Conservation (phyloP, 129 eudicot species). For the Flaveria bidentis region DNA sequence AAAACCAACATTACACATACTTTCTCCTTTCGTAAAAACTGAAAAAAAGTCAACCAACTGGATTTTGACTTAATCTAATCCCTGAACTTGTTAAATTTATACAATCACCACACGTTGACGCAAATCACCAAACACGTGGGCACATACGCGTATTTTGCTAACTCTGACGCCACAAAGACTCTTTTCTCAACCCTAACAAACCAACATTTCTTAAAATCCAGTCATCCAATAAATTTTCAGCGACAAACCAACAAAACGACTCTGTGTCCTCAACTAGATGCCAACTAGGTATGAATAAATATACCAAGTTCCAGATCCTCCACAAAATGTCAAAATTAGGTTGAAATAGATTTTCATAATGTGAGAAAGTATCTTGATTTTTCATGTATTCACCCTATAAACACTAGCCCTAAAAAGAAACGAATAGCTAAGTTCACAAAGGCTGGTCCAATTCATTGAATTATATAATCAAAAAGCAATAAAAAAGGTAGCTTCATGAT, state of each 20-base stretch:
- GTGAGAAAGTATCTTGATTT: not conserved
- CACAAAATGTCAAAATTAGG: not conserved
- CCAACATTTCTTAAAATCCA: not conserved
- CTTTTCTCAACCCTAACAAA: not conserved
- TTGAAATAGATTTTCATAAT: not conserved
- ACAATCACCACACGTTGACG: not conserved
- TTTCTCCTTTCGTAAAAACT: not conserved
- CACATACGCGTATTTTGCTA: not conserved
- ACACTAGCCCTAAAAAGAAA: slow-evolving; percentile 16
- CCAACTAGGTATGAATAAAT: not conserved
- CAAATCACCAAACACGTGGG: not conserved
- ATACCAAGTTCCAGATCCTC: not conserved
- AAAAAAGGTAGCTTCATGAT: slow-evolving; percentile 26
- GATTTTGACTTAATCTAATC: not conserved
- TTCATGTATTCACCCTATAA: not conserved
- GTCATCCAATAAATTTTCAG: not conserved
- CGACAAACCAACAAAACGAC: not conserved
- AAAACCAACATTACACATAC: not conserved
- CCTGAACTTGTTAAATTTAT: not conserved
- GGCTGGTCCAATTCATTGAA: slow-evolving; percentile 5
- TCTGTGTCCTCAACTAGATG: not conserved
- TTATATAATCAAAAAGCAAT: slow-evolving; percentile 20
- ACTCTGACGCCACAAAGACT: not conserved
- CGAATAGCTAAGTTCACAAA: not conserved
- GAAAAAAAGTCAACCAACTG: not conserved